Percentiles rank a stretch among this genome's conserved stretches.
These are phyloP conservation scores for Kuraishia ogatae DNA, from an alignment of 805 yeast genomes.

Conservation along the genomic window DNA sequence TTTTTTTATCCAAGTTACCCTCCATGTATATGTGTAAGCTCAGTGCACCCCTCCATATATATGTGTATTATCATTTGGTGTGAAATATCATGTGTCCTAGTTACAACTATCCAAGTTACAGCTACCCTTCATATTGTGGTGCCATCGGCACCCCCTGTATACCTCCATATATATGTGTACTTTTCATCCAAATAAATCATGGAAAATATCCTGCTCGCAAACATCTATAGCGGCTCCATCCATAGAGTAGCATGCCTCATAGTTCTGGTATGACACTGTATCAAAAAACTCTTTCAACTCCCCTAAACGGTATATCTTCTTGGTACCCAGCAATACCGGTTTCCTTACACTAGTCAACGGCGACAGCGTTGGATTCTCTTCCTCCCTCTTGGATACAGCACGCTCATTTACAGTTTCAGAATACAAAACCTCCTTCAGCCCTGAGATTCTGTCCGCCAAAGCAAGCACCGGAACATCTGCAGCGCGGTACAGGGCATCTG, in stretches of 20 bases:
- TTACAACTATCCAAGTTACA: too few relatives aligned
- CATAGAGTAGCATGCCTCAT: slow-evolving; percentile 57
- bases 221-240: slow-evolving; percentile 28
- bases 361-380: not conserved
- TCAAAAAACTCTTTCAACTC: slow-evolving; percentile 59
- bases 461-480: slow-evolving; percentile 23
- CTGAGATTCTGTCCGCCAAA: slow-evolving; percentile 23
- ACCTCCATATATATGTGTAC: too few relatives aligned
- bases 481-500: slow-evolving; percentile 21
- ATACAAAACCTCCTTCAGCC: slow-evolving; percentile 15
- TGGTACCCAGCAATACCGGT: slow-evolving; percentile 40
- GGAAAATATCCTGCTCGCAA: slow-evolving; percentile 47
- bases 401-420: slow-evolving; percentile 12
- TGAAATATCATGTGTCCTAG: too few relatives aligned
- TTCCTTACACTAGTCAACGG: slow-evolving; percentile 10
- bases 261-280: slow-evolving; percentile 52
- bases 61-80: too few relatives aligned
- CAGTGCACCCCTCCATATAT: too few relatives aligned
- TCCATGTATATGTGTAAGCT: too few relatives aligned
- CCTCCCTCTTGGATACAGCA: slow-evolving; percentile 1
- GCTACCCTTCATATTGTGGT: too few relatives aligned
- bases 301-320: slow-evolving; percentile 27
- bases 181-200: slow-evolving; percentile 40
- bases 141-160: too few relatives aligned
- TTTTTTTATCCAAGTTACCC: too few relatives aligned